Evolutionary conservation across 2,329 filamentous ascomycete genomes (phyloP), one percentile per base, ranked within the genome.

Genomic region (Ophiostoma himal-ulmi): DNA sequence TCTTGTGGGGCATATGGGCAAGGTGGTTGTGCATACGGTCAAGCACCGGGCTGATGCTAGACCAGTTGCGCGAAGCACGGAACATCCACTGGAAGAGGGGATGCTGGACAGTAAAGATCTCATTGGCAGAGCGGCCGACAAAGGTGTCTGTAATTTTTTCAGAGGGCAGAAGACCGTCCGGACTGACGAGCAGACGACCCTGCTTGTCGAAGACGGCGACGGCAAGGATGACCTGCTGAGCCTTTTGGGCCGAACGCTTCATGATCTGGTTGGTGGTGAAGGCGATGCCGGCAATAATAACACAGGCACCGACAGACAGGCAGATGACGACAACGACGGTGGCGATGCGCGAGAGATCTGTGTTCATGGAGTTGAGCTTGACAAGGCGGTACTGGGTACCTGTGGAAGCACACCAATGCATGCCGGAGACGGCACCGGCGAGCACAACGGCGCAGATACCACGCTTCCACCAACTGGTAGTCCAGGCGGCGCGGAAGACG

Each of bases 71-170:
- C 7, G 91, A 92, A 2, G 92, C 91, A 70, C 91, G 87, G 77
- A 91, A 96, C 76, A 95, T 89, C 93, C 93, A 96, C 68, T 93
- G 88, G 78, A 95, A 96, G 1, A 94, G 87, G 0, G 91, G 87
- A 76, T 96, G 92, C 0, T 87, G 86, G 34, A 88, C 88, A 70
- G 88, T 88, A 75, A 97, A 94, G 17, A 89, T 86, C 72, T 96
- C 92, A 75, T 77, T 71, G 74, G 79, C 71, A 76, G 87, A 87
- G 76, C 84, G 86, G 77, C 91, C 89, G 54, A 92, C 80, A 77
- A 92, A 93, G 17, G 89, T 89, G 77, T 90, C 89, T 0, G 92
- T 95, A 72, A 97, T 91, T 74, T 93, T 92, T 71, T 89, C 86
- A 62, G 84, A 89, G 4, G 91, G 91, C 13, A 93, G 78, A 22